These are phyloP conservation scores for Cephalotrichum gorgonifer DNA, from an alignment of 2,329 filamentous ascomycete species.

Conservation along the genomic window DNA sequence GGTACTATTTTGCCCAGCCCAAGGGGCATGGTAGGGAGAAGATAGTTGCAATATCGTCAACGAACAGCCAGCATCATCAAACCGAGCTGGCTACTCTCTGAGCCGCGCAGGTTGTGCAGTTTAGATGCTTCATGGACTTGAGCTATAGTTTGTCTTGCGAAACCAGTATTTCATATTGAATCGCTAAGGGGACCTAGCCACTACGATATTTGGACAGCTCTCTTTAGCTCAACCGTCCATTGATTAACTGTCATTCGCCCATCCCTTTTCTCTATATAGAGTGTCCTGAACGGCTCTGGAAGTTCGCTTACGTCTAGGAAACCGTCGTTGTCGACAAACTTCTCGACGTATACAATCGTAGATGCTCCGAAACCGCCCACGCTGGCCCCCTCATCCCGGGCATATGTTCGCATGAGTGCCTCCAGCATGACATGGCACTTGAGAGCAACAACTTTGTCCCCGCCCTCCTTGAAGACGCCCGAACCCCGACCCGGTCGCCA, in stretches of 20 bases:
- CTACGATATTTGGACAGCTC: constrained; percentile 7
- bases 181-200: constrained; percentile 5
- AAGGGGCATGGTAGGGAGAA: neutral
- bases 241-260: constrained; percentile 10
- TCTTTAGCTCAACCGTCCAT: constrained; percentile 10
- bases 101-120: neutral
- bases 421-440: constrained; percentile 14
- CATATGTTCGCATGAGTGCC: constrained; percentile 14
- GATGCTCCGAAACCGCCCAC: constrained; percentile 11
- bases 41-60: neutral
- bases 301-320: constrained; percentile 12
- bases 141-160: neutral
- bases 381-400: constrained; percentile 11
- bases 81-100: neutral
- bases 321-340: constrained; percentile 15
- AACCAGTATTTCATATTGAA: neutral
- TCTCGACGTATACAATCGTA: constrained; percentile 15
- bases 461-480: constrained; percentile 9
- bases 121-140: neutral
- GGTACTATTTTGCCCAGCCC: constrained; percentile 10
- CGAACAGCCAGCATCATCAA: neutral
- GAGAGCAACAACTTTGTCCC: constrained; percentile 9
- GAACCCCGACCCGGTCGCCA: constrained; percentile 12
- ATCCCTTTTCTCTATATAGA: constrained; percentile 9
- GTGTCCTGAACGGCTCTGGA: constrained; percentile 11